Percentiles rank a stretch among this genome's conserved stretches.
Evolutionary conservation across 805 yeast species (phyloP).

Genomic region (Zygoascus flipseniorum): DNA sequence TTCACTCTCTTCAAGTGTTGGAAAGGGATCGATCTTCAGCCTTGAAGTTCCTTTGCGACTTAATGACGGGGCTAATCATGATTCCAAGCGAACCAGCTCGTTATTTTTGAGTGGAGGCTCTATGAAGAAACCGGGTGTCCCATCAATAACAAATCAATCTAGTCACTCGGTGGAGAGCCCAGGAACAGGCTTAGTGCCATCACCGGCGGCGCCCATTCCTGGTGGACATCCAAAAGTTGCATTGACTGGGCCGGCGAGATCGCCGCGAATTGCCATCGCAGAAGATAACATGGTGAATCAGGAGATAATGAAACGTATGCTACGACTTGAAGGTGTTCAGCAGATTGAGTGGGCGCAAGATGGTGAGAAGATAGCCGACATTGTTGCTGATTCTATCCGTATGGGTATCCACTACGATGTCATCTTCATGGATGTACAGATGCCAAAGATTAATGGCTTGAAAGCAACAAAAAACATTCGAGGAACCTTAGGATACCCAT

Average conservation of each 20-base stretch:
- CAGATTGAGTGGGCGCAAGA: conserved; percentile 73
- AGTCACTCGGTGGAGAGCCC: background rate
- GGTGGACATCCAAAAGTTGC: background rate
- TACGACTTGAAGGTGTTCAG: conserved; percentile 64
- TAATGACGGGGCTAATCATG: background rate
- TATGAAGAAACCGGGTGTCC: background rate
- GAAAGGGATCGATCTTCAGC: conserved; percentile 76
- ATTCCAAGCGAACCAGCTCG: background rate
- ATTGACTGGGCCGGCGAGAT: background rate
- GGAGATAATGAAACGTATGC: conserved; percentile 80
- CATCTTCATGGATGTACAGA: conserved; percentile 94
- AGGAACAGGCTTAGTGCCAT: background rate
- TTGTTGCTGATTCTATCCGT: conserved; percentile 42
- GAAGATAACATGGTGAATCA: conserved; percentile 93
- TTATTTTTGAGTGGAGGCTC: background rate
- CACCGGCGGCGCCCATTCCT: background rate
- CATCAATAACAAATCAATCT: background rate
- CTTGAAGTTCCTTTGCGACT: conserved; percentile 46
- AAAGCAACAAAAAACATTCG: conserved; percentile 74
- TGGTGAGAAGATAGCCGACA: conserved; percentile 79
- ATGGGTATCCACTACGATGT: conserved; percentile 43
- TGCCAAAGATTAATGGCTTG: conserved; percentile 91
- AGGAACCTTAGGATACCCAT: conserved; percentile 45
- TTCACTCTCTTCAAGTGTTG: conserved; percentile 61
- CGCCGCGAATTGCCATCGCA: conserved; percentile 60